Conservation (phyloP, 352 stramenopile species). For the Phytopythium kandeliae region DNA sequence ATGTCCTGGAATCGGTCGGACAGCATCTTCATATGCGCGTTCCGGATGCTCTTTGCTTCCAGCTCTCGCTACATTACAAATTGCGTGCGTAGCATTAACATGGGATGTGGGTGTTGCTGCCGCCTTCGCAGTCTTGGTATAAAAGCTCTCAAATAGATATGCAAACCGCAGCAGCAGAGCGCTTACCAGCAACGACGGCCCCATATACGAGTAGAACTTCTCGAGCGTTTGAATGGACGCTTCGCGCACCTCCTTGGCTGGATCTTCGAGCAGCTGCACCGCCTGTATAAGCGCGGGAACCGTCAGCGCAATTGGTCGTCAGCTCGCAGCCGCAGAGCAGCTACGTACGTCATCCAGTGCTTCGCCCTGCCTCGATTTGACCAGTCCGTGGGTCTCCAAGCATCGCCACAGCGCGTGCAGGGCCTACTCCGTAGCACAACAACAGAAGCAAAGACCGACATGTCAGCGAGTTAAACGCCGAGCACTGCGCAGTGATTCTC, state of each 20-base stretch:
- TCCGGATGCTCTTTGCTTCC: conserved; percentile 68
- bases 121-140: too few relatives aligned
- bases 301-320: not conserved
- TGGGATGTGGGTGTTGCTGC: too few relatives aligned
- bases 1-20: conserved; percentile 41
- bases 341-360: conserved; percentile 47
- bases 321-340: not conserved
- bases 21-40: conserved; percentile 71
- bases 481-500: not conserved
- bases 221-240: conserved; percentile 59
- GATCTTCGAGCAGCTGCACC: conserved; percentile 69
- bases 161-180: too few relatives aligned
- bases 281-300: conserved; percentile 24
- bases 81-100: not conserved
- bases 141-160: too few relatives aligned
- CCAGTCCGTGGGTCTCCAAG: conserved; percentile 45
- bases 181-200: conserved; percentile 60
- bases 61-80: conserved; percentile 38
- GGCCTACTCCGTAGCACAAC: conserved; percentile 23
- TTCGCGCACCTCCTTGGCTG: conserved; percentile 80
- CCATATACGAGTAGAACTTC: conserved; percentile 67
- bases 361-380: conserved; percentile 45
- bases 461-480: not conserved
- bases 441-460: not conserved
- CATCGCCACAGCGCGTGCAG: conserved; percentile 62